Evolutionary conservation across 106 monocot genomes (phyloP).

Genomic region (Agapanthus africanus): DNA sequence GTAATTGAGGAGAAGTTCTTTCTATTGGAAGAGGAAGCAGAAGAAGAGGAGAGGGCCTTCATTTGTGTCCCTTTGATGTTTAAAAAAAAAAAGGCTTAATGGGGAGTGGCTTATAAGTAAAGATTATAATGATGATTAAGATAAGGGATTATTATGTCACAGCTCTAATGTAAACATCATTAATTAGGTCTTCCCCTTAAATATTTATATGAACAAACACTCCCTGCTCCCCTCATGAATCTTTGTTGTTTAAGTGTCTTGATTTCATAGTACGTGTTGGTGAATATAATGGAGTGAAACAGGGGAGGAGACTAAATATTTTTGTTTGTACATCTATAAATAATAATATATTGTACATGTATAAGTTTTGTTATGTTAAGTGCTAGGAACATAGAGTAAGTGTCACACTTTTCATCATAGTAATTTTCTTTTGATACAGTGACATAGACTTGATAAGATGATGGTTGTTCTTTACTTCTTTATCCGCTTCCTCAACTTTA

Average conservation of each 20-base stretch:
- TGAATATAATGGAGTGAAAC: background rate
- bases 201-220: constrained; percentile 3
- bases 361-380: too few relatives aligned
- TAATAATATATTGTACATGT: too few relatives aligned
- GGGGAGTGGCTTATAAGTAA: constrained; percentile 4
- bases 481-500: too few relatives aligned
- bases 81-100: too few relatives aligned
- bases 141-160: background rate
- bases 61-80: background rate
- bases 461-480: too few relatives aligned
- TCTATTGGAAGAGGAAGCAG: constrained; percentile 12
- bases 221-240: constrained; percentile 2
- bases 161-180: constrained; percentile 8
- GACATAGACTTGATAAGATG: too few relatives aligned
- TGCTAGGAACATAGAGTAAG: too few relatives aligned
- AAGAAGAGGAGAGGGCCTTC: constrained; percentile 13
- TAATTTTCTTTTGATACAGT: too few relatives aligned
- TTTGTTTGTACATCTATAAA: too few relatives aligned
- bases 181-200: background rate
- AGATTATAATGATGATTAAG: background rate
- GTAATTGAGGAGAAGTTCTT: constrained; percentile 4
- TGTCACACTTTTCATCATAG: too few relatives aligned
- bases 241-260: background rate
- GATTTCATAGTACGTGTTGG: background rate
- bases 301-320: background rate